phyloP scores from a whole-genome alignment of 139 green algal genomes.

The Pycnococcus provasolii region DNA sequence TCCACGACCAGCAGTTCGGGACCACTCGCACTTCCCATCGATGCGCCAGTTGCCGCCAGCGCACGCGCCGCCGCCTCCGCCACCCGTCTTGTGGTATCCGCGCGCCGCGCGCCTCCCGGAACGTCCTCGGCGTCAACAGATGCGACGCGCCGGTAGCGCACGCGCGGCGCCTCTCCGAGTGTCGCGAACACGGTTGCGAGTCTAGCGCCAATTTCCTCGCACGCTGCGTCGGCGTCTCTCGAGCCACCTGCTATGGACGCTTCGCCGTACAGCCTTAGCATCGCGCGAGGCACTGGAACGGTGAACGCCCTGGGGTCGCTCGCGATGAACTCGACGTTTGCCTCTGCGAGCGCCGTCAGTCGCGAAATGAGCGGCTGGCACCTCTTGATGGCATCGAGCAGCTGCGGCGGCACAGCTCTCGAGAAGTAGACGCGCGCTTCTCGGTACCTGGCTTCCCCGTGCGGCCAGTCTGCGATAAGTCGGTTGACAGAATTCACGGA shows the following conservation, averaged over 20 bases:
- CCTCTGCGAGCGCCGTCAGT: constrained; percentile 29
- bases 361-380: constrained; percentile 21
- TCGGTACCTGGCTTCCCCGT: constrained; percentile 41
- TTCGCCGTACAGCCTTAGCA: neutral
- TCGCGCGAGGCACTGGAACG: neutral
- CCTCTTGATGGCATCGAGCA: constrained; percentile 29
- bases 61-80: too few species aligned
- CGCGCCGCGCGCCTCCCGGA: too few species aligned
- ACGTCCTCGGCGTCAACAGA: too few species aligned
- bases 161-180: too few species aligned
- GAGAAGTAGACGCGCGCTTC: constrained; percentile 84
- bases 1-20: constrained; percentile 86
- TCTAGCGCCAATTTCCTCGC: too few species aligned
- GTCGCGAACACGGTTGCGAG: too few species aligned
- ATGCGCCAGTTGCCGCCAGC: neutral
- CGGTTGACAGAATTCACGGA: constrained; percentile 34
- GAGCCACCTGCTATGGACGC: too few species aligned
- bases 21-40: neutral
- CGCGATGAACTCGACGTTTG: constrained; percentile 49
- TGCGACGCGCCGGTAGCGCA: too few species aligned
- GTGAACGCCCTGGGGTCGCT: neutral
- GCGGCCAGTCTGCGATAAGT: constrained; percentile 52
- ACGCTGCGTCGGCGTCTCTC: too few species aligned
- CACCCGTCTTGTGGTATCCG: neutral
- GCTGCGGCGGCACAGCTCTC: constrained; percentile 29